Conservation (phyloP, 2,329 filamentous ascomycete genomes). For the Colletotrichum godetiae region DNA sequence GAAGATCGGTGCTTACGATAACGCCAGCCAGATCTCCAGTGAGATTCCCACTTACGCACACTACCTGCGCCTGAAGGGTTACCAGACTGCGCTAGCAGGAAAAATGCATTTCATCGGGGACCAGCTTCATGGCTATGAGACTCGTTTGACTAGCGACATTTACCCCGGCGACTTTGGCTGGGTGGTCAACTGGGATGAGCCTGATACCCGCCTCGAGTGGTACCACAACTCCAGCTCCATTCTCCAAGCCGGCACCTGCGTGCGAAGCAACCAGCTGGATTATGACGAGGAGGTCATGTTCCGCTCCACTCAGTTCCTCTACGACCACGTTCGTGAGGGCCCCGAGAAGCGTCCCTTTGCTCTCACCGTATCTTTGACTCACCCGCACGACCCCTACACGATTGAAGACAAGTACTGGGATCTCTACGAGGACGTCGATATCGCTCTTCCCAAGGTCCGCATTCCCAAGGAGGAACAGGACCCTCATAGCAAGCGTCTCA, state of each 20-base stretch:
- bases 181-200: conserved; percentile 96
- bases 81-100: conserved; percentile 89
- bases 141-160: conserved; percentile 92
- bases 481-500: conserved; percentile 84
- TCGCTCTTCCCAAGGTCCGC: conserved; percentile 81
- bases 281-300: conserved; percentile 98
- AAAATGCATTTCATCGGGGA: conserved; percentile 99
- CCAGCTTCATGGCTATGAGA: conserved; percentile 94
- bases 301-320: conserved; percentile 88
- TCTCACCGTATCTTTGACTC: conserved; percentile 90
- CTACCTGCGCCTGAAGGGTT: conserved; percentile 85
- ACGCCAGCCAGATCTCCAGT: conserved; percentile 84
- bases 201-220: conserved; percentile 88
- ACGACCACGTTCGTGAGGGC: conserved; percentile 88
- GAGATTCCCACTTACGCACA: conserved; percentile 93
- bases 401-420: conserved; percentile 97
- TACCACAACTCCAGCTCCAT: conserved; percentile 97
- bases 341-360: conserved; percentile 81
- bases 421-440: conserved; percentile 88
- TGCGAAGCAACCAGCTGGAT: conserved; percentile 93
- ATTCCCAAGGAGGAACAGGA: conserved; percentile 87
- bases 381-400: conserved; percentile 94
- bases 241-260: conserved; percentile 87
- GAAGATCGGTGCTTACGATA: conserved; percentile 93
- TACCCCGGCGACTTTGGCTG: conserved; percentile 95